These are phyloP conservation scores for Chlorokybus atmophyticus DNA, from an alignment of 139 green algal genomes.

Conservation along the genomic window DNA sequence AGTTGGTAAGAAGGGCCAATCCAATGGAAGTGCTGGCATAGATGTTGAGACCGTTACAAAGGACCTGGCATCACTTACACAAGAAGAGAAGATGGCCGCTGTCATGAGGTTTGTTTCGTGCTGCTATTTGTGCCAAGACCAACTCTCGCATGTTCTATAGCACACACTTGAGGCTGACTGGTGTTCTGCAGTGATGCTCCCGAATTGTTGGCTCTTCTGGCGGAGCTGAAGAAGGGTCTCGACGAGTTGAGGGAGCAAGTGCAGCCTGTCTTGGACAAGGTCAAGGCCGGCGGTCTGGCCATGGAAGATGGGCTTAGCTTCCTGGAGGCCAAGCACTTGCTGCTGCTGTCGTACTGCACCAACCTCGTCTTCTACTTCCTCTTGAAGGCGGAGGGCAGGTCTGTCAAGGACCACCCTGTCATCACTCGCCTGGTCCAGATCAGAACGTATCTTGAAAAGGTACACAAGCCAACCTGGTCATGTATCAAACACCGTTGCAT, in stretches of 20 bases:
- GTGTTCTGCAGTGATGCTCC: constrained; percentile 52
- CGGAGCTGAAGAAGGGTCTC: constrained; percentile 21
- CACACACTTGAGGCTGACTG: constrained; percentile 25
- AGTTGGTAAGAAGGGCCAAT: neutral
- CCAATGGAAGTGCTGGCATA: neutral
- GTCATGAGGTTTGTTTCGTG: neutral
- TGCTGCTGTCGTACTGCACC: constrained; percentile 84
- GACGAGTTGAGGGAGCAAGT: constrained; percentile 30
- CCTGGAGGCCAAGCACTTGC: constrained; percentile 91
- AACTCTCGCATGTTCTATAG: constrained; percentile 6
- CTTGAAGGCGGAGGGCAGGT: constrained; percentile 77
- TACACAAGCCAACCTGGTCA: too few species aligned
- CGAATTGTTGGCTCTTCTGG: constrained; percentile 63
- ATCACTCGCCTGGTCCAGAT: constrained; percentile 58
- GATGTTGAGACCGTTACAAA: constrained; percentile 6
- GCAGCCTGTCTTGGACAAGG: constrained; percentile 46
- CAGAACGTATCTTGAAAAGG: constrained; percentile 50
- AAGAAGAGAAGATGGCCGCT: neutral
- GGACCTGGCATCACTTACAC: constrained; percentile 11
- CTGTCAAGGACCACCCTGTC: constrained; percentile 83
- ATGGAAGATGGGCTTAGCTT: constrained; percentile 77
- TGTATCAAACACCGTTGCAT: too few species aligned
- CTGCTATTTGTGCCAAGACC: neutral
- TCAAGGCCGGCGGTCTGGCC: constrained; percentile 12
- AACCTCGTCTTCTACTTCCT: constrained; percentile 90